Conservation (phyloP, 2,329 filamentous ascomycete genomes). For the Exophiala alcalophila region DNA sequence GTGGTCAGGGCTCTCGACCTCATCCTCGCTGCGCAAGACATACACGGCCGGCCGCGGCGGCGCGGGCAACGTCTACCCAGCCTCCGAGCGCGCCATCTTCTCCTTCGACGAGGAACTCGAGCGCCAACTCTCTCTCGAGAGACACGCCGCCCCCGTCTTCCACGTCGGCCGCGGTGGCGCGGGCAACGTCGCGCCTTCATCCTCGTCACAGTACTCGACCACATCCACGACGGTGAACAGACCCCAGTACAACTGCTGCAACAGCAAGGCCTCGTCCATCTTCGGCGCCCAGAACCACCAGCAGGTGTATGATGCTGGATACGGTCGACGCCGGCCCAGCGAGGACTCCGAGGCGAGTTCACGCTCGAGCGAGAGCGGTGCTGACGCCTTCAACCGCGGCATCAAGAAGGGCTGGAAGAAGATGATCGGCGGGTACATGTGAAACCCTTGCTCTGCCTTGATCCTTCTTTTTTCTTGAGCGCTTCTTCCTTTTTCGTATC, state of each 20-base stretch:
- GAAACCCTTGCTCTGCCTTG: no score
- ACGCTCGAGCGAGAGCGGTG: slow-evolving; percentile 26
- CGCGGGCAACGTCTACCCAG: slow-evolving; percentile 53
- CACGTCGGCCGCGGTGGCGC: slow-evolving; percentile 62
- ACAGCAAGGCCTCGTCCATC: slow-evolving; percentile 3
- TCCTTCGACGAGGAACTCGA: slow-evolving; percentile 66
- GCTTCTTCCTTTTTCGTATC: neutral
- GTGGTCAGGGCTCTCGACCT: slow-evolving; percentile 29
- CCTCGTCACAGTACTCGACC: neutral
- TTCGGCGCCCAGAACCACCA: neutral
- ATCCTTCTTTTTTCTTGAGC: neutral
- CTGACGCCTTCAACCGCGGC: slow-evolving; percentile 28
- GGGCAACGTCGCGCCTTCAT: slow-evolving; percentile 45
- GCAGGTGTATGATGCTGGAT: neutral
- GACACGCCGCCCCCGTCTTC: slow-evolving; percentile 58
- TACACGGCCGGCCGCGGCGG: slow-evolving; percentile 53
- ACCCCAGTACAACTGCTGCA: no score
- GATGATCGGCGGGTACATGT: slow-evolving; percentile 18
- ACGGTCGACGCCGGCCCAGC: slow-evolving; percentile 7
- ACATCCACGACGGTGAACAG: neutral
- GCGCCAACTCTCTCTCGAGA: slow-evolving; percentile 52
- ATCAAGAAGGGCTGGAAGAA: slow-evolving; percentile 30
- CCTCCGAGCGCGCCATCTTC: slow-evolving; percentile 58
- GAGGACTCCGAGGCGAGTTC: slow-evolving; percentile 16
- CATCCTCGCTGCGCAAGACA: slow-evolving; percentile 43